Evolutionary conservation across 306 rosid genomes (phyloP), one percentile per base, ranked within the genome.

Genomic region (Cicer pinnatifidum): DNA sequence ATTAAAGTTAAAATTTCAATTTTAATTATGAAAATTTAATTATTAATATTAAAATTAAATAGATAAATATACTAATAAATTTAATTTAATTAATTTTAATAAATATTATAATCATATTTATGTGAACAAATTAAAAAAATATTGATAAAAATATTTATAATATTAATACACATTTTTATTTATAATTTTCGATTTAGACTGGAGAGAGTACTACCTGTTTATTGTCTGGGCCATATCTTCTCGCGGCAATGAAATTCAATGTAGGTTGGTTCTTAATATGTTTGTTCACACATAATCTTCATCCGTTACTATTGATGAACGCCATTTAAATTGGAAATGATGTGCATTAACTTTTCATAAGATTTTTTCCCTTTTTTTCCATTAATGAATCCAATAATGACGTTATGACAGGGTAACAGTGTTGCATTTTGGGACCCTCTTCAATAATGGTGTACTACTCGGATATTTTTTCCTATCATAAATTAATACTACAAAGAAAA

Each of bases 401-500:
- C 74, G 46, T 50, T 48, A 54, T 59, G 69, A 78, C 53, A 70
- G 41, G 45, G 57, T 53, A 23, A 9, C 8, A 15, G 19, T 6
- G 51, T 83, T 44, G 11, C 50, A 64, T 67, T 67, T 75, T 65
- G 80, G 82, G 87, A 45, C 86, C 82, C 84, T 52, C 74, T 53
- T 79, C 75, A 67, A 80, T 81, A 57, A 77, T 76, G 68, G 7
- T 73, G 13, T 73, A 64, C 69, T 52, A 39, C 73, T 57, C 1
- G 8, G 6, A 33, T 23, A 11, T 59, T 17, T 12, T 59, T 59
- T 59, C 1, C 65, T 6, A 58, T 58, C 64, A 59, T 16, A 12
- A 59, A 59, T 33, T 33, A 59, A 28, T 37, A 6, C 41, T 35
- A 50, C 16, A 9, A 3, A 44, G 17, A 77, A 43, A 51, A 46